Evolutionary conservation across 2,329 filamentous ascomycete species (phyloP).

Genomic region (Blastomyces gilchristii): DNA sequence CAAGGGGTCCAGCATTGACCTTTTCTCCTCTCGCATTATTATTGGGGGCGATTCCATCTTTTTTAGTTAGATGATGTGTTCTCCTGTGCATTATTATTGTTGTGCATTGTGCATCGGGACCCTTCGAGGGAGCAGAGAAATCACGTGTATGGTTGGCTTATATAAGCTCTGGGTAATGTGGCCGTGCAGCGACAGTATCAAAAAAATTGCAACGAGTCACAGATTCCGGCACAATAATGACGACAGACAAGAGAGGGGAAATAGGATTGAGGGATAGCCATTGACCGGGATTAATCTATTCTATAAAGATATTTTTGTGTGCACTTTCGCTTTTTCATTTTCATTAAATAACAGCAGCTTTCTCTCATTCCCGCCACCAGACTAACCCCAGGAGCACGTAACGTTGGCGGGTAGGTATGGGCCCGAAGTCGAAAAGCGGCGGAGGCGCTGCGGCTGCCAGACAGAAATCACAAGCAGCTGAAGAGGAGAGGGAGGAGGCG

Average conservation of each 20-base stretch:
- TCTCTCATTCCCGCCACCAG: too few species aligned
- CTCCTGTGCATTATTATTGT: too few species aligned
- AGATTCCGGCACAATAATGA: background rate
- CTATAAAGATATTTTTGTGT: too few species aligned
- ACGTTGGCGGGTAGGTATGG: background rate
- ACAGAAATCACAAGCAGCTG: slow-evolving; percentile 28
- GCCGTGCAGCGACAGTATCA: background rate
- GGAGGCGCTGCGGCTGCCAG: slow-evolving; percentile 23
- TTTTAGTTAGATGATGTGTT: too few species aligned
- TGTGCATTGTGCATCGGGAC: too few species aligned
- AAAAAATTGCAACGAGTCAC: background rate
- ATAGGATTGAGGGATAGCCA: too few species aligned
- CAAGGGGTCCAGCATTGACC: too few species aligned
- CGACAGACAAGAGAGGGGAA: too few species aligned
- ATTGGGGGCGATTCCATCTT: too few species aligned
- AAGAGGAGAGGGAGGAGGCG: slow-evolving; percentile 52
- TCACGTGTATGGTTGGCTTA: background rate
- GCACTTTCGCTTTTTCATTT: background rate
- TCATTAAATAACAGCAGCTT: background rate
- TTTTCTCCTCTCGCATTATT: too few species aligned
- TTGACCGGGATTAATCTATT: background rate
- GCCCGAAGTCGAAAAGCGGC: slow-evolving; percentile 6
- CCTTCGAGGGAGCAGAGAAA: too few species aligned
- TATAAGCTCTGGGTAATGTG: background rate
- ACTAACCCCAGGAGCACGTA: too few species aligned